Conservation (phyloP, 2,329 filamentous ascomycete genomes). For the Sordariomycetes sp. region DNA sequence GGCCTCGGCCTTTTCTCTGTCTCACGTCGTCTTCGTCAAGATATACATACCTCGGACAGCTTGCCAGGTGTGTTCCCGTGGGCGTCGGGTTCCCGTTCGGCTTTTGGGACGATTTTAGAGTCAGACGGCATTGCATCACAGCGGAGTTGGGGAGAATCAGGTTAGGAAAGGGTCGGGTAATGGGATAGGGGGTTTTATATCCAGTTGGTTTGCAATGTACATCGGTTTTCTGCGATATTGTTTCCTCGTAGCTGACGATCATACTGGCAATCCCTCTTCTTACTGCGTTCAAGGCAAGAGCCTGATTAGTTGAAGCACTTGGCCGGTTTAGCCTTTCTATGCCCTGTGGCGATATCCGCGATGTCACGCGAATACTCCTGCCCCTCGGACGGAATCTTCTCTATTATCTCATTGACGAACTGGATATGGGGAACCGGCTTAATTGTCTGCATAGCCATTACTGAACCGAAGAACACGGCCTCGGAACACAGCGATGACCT, state of each 20-base stretch:
- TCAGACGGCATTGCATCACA: conserved; percentile 3
- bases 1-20: background rate
- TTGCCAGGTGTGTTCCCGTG: background rate
- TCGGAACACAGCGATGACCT: background rate
- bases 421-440: background rate
- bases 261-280: background rate
- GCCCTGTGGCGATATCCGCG: background rate
- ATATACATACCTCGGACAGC: background rate
- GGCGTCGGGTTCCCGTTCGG: background rate
- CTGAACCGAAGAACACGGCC: background rate
- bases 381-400: background rate
- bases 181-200: background rate
- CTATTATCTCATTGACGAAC: background rate
- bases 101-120: background rate
- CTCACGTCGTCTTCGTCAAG: background rate
- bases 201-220: background rate
- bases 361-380: background rate
- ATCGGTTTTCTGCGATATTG: background rate
- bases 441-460: background rate
- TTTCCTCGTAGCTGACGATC: background rate
- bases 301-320: background rate
- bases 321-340: background rate
- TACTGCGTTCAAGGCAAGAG: background rate
- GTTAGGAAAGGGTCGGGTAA: background rate
- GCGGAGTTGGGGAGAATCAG: background rate